Percentiles rank a stretch among this genome's conserved stretches.
Conservation (phyloP, 1,284 basidiomycete genomes). For the Pseudozyma flocculosa region DNA sequence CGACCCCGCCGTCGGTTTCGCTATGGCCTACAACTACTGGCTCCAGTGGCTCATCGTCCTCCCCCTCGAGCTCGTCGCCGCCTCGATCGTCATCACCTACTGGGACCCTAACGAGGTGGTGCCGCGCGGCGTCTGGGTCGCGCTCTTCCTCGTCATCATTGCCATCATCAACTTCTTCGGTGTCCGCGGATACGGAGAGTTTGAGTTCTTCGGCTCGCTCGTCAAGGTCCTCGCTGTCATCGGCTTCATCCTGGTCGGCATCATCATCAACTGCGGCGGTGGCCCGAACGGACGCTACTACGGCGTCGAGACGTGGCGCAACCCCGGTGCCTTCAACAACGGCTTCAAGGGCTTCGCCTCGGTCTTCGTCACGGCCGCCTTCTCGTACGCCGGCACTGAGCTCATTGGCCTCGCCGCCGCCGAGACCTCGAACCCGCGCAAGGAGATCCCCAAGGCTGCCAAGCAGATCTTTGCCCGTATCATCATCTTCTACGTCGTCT, state of each 20-base stretch:
- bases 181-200: constrained; percentile 54
- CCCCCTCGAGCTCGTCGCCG: constrained; percentile 51
- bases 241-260: constrained; percentile 53
- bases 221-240: constrained; percentile 54
- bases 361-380: constrained; percentile 54
- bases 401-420: constrained; percentile 71
- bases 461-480: constrained; percentile 62
- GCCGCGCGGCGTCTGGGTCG: constrained; percentile 46
- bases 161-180: constrained; percentile 53
- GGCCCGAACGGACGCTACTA: constrained; percentile 40
- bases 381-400: constrained; percentile 54
- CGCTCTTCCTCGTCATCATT: constrained; percentile 44
- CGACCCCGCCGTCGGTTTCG: constrained; percentile 52
- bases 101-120: constrained; percentile 43
- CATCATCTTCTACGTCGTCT: constrained; percentile 63
- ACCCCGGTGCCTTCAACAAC: constrained; percentile 52
- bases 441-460: constrained; percentile 61
- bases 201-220: constrained; percentile 47
- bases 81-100: constrained; percentile 50
- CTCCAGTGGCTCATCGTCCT: constrained; percentile 54
- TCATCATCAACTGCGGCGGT: constrained; percentile 54
- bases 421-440: constrained; percentile 64
- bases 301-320: constrained; percentile 46
- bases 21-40: constrained; percentile 55
- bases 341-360: constrained; percentile 55